Percentiles rank a stretch among this genome's conserved stretches.
Conservation (phyloP, 257 asterid genomes). For the Solanum appendiculatum region DNA sequence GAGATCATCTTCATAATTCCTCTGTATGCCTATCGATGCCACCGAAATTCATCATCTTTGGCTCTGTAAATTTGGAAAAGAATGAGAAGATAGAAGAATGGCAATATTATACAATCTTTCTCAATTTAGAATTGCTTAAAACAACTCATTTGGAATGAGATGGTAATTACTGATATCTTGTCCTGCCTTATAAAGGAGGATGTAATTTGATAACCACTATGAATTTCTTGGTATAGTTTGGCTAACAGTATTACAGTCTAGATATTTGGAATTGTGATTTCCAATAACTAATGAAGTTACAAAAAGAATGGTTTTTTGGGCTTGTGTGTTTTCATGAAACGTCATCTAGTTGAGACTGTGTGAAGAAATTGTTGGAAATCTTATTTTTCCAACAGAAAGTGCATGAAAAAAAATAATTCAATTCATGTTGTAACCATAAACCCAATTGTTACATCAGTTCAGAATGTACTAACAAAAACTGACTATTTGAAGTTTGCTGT, state of each 20-base stretch:
- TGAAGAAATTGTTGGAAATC: too few species aligned
- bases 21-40: too few species aligned
- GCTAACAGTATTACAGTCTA: too few species aligned
- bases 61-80: too few species aligned
- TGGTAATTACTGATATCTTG: conserved; percentile 13
- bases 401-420: neutral
- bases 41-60: too few species aligned
- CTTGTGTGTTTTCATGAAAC: neutral
- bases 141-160: neutral
- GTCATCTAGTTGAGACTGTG: neutral
- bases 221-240: neutral
- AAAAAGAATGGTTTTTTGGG: neutral
- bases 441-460: neutral
- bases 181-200: neutral
- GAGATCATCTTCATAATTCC: too few species aligned
- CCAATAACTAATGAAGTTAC: too few species aligned
- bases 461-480: neutral
- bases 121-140: too few species aligned
- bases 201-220: neutral
- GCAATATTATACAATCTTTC: too few species aligned
- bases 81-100: too few species aligned
- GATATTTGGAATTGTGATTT: too few species aligned
- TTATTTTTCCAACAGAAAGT: too few species aligned
- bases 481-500: neutral
- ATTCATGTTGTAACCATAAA: neutral